phyloP scores from a whole-genome alignment of 148 eudicot genomes.

The Heliamphora exappendiculata region DNA sequence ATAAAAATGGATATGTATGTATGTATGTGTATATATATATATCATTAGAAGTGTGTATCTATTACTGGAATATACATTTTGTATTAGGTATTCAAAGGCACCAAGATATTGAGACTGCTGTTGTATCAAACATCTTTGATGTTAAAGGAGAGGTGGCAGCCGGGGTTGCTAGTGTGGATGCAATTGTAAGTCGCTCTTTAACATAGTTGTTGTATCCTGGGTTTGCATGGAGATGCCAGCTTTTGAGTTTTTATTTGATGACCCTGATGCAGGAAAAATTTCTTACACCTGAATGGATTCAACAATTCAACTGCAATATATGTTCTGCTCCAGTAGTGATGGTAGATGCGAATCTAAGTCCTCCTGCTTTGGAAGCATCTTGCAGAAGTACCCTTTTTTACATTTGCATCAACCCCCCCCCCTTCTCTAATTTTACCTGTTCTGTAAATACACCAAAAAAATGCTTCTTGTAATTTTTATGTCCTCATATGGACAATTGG shows the following conservation, averaged over 20 bases:
- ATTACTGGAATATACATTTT: not conserved
- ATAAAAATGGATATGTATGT: too few species aligned
- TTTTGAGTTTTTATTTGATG: slow-evolving; percentile 12
- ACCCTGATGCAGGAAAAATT: slow-evolving; percentile 49
- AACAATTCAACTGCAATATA: slow-evolving; percentile 36
- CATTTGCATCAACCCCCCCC: not conserved
- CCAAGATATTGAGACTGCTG: slow-evolving; percentile 62
- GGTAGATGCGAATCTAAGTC: slow-evolving; percentile 92
- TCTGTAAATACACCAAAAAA: not conserved
- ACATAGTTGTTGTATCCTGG: not conserved
- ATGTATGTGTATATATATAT: not conserved
- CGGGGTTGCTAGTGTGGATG: slow-evolving; percentile 80
- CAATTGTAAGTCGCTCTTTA: slow-evolving; percentile 51
- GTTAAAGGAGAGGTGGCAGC: slow-evolving; percentile 71
- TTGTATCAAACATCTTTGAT: slow-evolving; percentile 76
- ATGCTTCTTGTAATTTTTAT: not conserved
- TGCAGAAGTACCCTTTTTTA: slow-evolving; percentile 47
- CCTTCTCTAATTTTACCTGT: not conserved
- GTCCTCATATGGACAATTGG: not conserved
- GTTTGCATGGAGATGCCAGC: not conserved
- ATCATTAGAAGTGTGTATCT: not conserved
- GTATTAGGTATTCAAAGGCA: slow-evolving; percentile 51
- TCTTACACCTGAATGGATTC: slow-evolving; percentile 77
- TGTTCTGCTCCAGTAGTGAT: slow-evolving; percentile 62
- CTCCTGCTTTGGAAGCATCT: slow-evolving; percentile 50